Evolutionary conservation across 495 filamentous ascomycete genomes (phyloP).

Genomic region (Aspergillus affinis): DNA sequence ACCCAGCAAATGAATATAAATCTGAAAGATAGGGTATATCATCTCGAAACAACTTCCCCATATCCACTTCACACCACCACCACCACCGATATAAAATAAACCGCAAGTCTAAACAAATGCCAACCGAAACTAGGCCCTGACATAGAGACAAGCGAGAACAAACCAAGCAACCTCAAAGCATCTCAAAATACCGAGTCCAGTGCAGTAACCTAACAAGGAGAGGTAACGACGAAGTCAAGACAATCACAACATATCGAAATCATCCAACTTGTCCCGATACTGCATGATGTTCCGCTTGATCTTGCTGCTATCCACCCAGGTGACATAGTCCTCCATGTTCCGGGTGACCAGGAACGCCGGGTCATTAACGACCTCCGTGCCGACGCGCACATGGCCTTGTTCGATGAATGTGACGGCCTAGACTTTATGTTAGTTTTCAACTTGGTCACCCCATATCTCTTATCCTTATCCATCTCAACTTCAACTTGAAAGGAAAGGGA

Average conservation of each 20-base stretch:
- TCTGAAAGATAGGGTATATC: conserved; percentile 5
- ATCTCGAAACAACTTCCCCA: not conserved
- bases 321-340: conserved; percentile 95
- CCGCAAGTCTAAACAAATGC: no score
- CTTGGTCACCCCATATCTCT: no score
- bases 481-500: no score
- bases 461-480: no score
- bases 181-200: no score
- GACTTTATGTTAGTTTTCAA: not conserved
- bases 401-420: conserved; percentile 81
- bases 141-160: not conserved
- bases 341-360: conserved; percentile 56
- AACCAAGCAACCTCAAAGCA: not conserved
- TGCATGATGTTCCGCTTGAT: conserved; percentile 93
- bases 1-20: no score
- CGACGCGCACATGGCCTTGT: conserved; percentile 93
- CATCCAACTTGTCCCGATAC: conserved; percentile 93
- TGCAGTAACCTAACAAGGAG: no score
- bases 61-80: no score
- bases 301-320: conserved; percentile 95
- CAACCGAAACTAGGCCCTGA: not conserved
- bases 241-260: conserved; percentile 91
- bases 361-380: conserved; percentile 87
- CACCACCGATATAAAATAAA: no score
- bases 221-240: no score